Evolutionary conservation across 2,329 filamentous ascomycete species (phyloP).

Genomic region (Cercospora janseana): DNA sequence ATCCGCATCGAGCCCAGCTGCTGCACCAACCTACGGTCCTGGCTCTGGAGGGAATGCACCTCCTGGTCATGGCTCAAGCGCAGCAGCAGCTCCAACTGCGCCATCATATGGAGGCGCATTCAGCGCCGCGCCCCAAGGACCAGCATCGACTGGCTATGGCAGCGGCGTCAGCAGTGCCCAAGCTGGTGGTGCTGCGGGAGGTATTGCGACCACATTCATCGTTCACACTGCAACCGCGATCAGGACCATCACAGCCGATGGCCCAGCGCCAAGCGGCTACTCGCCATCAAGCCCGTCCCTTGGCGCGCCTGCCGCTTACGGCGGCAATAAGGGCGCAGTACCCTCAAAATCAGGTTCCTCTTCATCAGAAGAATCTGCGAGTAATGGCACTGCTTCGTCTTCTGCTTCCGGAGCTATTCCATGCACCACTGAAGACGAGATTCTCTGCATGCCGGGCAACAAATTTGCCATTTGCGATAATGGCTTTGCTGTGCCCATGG

Average conservation of each 20-base stretch:
- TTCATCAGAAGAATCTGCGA: background rate
- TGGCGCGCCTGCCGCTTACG: background rate
- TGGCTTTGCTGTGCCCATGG: constrained; percentile 41
- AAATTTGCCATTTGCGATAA: constrained; percentile 46
- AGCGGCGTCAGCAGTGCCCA: constrained; percentile 4
- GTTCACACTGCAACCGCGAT: constrained; percentile 22
- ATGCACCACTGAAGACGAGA: constrained; percentile 35
- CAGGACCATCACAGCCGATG: constrained; percentile 18
- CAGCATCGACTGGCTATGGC: constrained; percentile 8
- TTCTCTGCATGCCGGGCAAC: constrained; percentile 44
- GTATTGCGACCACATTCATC: background rate
- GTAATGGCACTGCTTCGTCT: background rate
- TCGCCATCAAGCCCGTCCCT: background rate
- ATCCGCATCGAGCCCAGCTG: constrained; percentile 9
- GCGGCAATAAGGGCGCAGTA: constrained; percentile 2
- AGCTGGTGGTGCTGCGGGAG: background rate
- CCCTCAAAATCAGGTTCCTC: background rate
- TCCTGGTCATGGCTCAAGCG: too few species aligned
- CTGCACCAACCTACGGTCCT: constrained; percentile 6
- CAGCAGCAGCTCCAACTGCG: constrained; percentile 1
- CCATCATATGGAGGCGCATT: constrained; percentile 4
- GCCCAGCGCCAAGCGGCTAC: constrained; percentile 16
- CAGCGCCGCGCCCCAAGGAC: background rate
- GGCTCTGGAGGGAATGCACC: background rate
- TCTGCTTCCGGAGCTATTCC: constrained; percentile 17